Base-by-base conservation (phyloP, 1,284 basidiomycete species). In the Phylloboletellus chloephorus region DNA sequence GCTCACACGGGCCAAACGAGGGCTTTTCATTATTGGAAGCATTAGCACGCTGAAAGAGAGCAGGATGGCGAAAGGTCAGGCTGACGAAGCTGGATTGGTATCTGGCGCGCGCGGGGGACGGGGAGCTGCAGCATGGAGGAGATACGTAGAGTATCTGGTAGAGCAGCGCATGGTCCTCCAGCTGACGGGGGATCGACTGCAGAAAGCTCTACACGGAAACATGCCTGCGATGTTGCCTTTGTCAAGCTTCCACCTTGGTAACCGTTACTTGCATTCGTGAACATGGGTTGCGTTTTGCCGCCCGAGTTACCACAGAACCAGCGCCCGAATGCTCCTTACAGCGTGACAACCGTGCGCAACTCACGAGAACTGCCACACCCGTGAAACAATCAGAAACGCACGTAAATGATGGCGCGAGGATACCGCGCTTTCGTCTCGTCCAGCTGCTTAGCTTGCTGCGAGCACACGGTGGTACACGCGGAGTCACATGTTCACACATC, bases 1-100 rank as follows among this genome's bases (percentile, higher is more conserved):
- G 1, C 67, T 94, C 48, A 95, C 91, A 31, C 69, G 91, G 15
- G 90, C 90, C 7, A 87, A 85, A 64, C 69, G 87, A 41, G 88
- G 84, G 24, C 62, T 94, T 48, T 87, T 93, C 52, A 76, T 95
- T 13, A 69, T 93, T 7, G 90, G 90, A 21, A 88, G 76, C 45
- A 69, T 87, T 46, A 66, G 69, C 43, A 94, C 90, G 21, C 67
- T 94, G 36, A 67, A 67, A 41, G 64, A 64, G 25, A 71, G 77
- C 12, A 71, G 64, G 55, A 59, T 59, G 40, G 48, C 44, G 31
- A 57, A 51, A 40, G 47, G 52, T 21, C 46, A 25, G 32, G 15
- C 26, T 13, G 42, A 40, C 26, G 51, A 54, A 40, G 32, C 43
- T 33, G 43, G 47, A 34, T 36, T 47, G 20, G 16, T 40, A 37